phyloP scores from a whole-genome alignment of 2,329 filamentous ascomycete genomes.

The Purpureocillium lavendulum region DNA sequence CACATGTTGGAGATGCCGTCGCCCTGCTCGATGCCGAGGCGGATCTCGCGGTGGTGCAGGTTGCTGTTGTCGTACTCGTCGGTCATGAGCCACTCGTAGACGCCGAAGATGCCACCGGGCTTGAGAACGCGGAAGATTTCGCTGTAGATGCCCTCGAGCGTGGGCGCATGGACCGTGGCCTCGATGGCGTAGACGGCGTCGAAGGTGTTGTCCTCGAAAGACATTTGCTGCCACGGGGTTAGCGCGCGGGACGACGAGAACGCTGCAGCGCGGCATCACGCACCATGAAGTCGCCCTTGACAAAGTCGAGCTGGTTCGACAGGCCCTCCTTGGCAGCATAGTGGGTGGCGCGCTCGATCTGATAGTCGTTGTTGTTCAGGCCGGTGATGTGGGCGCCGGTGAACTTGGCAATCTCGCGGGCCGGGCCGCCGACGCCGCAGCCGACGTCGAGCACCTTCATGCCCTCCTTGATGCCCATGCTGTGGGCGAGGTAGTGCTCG shows the following conservation, averaged over 20 bases:
- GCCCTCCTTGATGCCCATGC: slow-evolving; percentile 75
- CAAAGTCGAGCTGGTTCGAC: slow-evolving; percentile 69
- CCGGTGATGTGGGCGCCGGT: slow-evolving; percentile 82
- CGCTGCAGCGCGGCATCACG: slow-evolving; percentile 6
- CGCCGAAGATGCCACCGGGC: slow-evolving; percentile 89
- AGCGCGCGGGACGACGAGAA: background rate
- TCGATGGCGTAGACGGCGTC: slow-evolving; percentile 97
- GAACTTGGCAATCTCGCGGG: slow-evolving; percentile 94
- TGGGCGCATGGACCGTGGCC: slow-evolving; percentile 90
- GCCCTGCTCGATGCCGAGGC: slow-evolving; percentile 89
- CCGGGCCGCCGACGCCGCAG: slow-evolving; percentile 92
- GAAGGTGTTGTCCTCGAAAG: slow-evolving; percentile 84
- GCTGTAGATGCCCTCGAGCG: slow-evolving; percentile 83
- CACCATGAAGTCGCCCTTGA: slow-evolving; percentile 96
- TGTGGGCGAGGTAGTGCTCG: slow-evolving; percentile 93
- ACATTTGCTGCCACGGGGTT: slow-evolving; percentile 53
- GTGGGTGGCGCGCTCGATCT: slow-evolving; percentile 84
- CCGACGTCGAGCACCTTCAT: slow-evolving; percentile 94
- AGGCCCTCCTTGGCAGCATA: slow-evolving; percentile 80
- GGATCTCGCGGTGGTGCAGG: slow-evolving; percentile 77
- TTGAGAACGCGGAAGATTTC: slow-evolving; percentile 94
- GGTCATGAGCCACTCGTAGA: slow-evolving; percentile 99
- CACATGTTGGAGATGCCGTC: slow-evolving; percentile 98
- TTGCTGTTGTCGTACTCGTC: slow-evolving; percentile 89
- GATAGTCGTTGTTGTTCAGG: slow-evolving; percentile 99